Base-by-base conservation (phyloP, 192 early-diverging fungal genomes). In the Dispira simplex region DNA sequence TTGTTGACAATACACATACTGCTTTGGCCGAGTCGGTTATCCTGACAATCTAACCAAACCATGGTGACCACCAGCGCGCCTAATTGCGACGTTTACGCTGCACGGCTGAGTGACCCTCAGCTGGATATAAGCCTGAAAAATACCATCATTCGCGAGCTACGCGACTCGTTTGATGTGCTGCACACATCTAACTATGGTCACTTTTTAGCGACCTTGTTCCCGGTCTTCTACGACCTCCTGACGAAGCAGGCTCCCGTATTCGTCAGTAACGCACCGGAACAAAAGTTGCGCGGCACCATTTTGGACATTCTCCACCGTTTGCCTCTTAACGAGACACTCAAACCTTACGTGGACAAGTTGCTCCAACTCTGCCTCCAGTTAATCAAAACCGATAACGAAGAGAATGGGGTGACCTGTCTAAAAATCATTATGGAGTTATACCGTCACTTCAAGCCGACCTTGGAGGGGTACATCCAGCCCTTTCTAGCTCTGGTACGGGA, bases 341-440 rank as follows among this genome's bases (percentile, higher is more conserved):
- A 81, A 56, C 74, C 78, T 12, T 90, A 89, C 52, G 85, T 87
- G 4, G 70, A 81, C 32, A 88, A 93, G 18, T 67, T 98, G 47
- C 84, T 90, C 63, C 81, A 79, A 32, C 74, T 83, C 16, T 65
- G 88, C 53, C 82, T 98, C 77, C 68, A 84, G 44, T 74, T 96
- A 16, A 77, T 99, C 16, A 77, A 78, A 63, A 77, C 81, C 23
- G 97, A 99, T 68, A 97, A 99, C 68, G 97, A 99, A 71, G 97
- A 99, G n/a, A 98, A 97, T 66, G 95, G 88, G 9, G 88, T 91
- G 18, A 77, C 93, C 1, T 87, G 88, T 66, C 75, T 99, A 25
- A 96, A 97, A 68, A 90, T 94, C 46, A 90, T 98, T 58, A 90
- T 93, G 55, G 97, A 99, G 65, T 78, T 99, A 62, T 92, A 99